Evolutionary conservation across 2,329 filamentous ascomycete genomes (phyloP), one percentile per base, ranked within the genome.

Genomic region (Cercospora sp.): DNA sequence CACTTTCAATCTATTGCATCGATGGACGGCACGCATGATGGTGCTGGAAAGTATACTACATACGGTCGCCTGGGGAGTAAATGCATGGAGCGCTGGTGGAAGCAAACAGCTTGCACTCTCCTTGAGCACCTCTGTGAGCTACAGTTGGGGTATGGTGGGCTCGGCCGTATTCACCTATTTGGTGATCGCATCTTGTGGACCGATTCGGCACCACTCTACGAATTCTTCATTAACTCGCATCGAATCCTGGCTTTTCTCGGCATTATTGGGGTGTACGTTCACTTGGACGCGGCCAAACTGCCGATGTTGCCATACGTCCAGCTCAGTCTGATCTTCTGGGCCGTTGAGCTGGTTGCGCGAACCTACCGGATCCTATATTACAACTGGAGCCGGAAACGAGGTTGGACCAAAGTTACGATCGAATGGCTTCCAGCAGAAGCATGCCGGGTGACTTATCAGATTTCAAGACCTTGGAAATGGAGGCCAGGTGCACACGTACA

Each of bases 181-280:
- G 97, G 85, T 91, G 55, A 83, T 98, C 57, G 76, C 64, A 75
- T 97, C 62, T 83, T 90, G 30, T 64, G 94, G 93, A 2, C 90
- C 93, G 0, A 77, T 99, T 62, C 90, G 95, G 69, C 94, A 97
- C 43, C 63, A 65, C 4, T 83, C 79, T 99, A 99, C 82, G 95
- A 99, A 82, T 96, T 93, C 0, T 99, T 99, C 82, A 86, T 98
- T 74, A 92, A 91, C 77, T 81, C 90, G 32, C 95, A 98, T 81
- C 93, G 97, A 73, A 79, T 91, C 43, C 82, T 97, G 61, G 93
- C 90, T 45, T 79, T 90, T 40, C 77, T 92, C 64, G 83, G 85
- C 59, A 86, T 97, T 61, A 83, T 87, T 66, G 90, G 89, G 75
- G 89, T 94, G 8, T 95, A 90, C 86, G 83, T 94, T 43, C 95